Base-by-base conservation (phyloP, 2,329 filamentous ascomycete genomes). In the Gaeumannomyces tritici region DNA sequence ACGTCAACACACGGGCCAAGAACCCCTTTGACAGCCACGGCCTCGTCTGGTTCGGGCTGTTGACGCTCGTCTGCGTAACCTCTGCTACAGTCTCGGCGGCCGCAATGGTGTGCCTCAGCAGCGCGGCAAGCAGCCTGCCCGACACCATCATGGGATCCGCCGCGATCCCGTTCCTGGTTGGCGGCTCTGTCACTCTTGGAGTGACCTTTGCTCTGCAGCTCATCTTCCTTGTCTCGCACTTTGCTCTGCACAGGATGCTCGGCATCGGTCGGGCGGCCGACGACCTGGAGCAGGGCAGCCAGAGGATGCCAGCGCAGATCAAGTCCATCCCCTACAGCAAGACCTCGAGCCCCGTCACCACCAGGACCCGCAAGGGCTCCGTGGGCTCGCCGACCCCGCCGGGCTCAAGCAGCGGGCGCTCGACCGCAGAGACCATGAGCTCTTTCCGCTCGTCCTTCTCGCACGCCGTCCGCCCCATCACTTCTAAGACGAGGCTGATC, bases 401-500 rank as follows among this genome's bases (percentile, higher is more conserved):
- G 0, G 74, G 75, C 6, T 80, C 81, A 1, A 77, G 76, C 57
- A 72, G 74, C 66, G 74, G 79, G 65, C 70, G 75, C 66, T 77
- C 82, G 62, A 69, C 76, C 63, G 70, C 79, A 54, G 73, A 81
- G 68, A 77, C 78, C 2, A 73, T 80, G 67, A 76, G 72, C 65
- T 83, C 80, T 2, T 71, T 82, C 59, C 76, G 79, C 21, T 77
- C 77, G 4, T 82, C 80, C 0, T 65, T 83, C 27, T 80, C 78
- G 3, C 73, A 78, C 51, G 74, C 73, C 26, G 74, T 84, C 18
- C 80, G 82, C 6, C 84, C 85, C 7, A 80, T 82, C 57, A 79
- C 80, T 1, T 87, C 84, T 54, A 83, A 76, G 70, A 84, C 82
- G 2, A 79, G 79, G 58, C 74, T 88, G 42, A 72, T 88, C 2